Conservation (phyloP, 176 grass and related monocot genomes). For the Pharus latifolius region DNA sequence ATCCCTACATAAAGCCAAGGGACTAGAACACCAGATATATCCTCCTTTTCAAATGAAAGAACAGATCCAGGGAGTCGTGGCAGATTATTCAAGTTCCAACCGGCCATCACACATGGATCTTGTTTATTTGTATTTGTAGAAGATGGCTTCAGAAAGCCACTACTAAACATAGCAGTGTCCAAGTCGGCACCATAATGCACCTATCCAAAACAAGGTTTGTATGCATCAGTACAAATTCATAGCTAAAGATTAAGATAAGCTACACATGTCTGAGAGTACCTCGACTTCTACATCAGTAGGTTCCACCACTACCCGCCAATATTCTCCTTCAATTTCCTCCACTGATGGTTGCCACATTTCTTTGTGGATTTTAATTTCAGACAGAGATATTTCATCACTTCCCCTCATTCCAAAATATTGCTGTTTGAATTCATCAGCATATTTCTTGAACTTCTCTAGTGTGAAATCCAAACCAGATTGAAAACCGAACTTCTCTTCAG, state of each 20-base stretch:
- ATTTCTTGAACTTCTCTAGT: conserved; percentile 50
- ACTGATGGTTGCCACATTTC: conserved; percentile 54
- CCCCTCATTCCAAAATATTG: conserved; percentile 63
- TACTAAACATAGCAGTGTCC: conserved; percentile 73
- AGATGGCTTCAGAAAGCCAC: conserved; percentile 59
- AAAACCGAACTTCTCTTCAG: conserved; percentile 92
- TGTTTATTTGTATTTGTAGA: conserved; percentile 30
- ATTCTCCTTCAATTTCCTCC: conserved; percentile 93
- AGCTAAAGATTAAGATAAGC: not conserved
- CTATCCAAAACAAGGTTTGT: conserved; percentile 31
- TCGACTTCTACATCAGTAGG: conserved; percentile 77
- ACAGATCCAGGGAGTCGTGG: conserved; percentile 57
- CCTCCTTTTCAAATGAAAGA: conserved; percentile 78
- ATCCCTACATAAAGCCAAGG: conserved; percentile 98
- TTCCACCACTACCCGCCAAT: conserved; percentile 88
- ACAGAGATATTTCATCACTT: conserved; percentile 41
- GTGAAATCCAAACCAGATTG: conserved; percentile 88
- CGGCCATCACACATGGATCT: conserved; percentile 42
- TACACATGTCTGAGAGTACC: conserved; percentile 27
- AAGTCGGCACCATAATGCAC: conserved; percentile 95
- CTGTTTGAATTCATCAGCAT: conserved; percentile 65
- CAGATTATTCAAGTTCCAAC: conserved; percentile 93
- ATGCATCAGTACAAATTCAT: conserved; percentile 6
- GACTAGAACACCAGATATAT: conserved; percentile 93
- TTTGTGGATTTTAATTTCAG: conserved; percentile 34